phyloP scores from a whole-genome alignment of 2,329 filamentous ascomycete species.

The Pseudopithomyces maydicus region DNA sequence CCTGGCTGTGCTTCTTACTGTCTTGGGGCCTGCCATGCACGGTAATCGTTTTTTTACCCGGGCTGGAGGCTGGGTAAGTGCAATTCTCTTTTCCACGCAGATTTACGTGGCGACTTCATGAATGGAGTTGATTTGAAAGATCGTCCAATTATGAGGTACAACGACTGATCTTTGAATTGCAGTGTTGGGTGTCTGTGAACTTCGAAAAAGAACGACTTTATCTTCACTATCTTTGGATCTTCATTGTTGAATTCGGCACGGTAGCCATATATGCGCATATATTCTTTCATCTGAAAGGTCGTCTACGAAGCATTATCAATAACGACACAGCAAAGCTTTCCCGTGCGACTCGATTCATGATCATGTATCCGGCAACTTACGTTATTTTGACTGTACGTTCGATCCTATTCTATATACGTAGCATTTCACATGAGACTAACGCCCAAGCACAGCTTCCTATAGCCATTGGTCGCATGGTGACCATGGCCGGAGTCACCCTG shows the following conservation, averaged over 20 bases:
- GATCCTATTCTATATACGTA: background rate
- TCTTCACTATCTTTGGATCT: conserved; percentile 61
- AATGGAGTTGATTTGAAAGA: background rate
- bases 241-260: conserved; percentile 58
- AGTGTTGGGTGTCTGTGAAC: conserved; percentile 57
- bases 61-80: conserved; percentile 57
- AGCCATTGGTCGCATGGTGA: conserved; percentile 51
- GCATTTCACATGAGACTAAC: background rate
- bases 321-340: conserved; percentile 43
- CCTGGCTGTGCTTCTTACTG: conserved; percentile 52
- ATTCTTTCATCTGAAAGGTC: conserved; percentile 55
- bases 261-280: conserved; percentile 55
- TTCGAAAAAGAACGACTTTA: conserved; percentile 54
- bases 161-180: background rate
- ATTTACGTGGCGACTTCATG: background rate
- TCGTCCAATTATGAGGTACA: no score
- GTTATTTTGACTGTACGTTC: conserved; percentile 60
- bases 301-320: conserved; percentile 46
- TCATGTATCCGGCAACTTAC: conserved; percentile 71
- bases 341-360: conserved; percentile 60
- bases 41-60: conserved; percentile 52
- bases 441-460: conserved; percentile 55
- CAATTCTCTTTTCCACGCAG: background rate
- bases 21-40: conserved; percentile 53
- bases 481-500: conserved; percentile 47